Evolutionary conservation across 1,284 basidiomycete genomes (phyloP), one percentile per base, ranked within the genome.

Genomic region (Irpex rosettiformis): DNA sequence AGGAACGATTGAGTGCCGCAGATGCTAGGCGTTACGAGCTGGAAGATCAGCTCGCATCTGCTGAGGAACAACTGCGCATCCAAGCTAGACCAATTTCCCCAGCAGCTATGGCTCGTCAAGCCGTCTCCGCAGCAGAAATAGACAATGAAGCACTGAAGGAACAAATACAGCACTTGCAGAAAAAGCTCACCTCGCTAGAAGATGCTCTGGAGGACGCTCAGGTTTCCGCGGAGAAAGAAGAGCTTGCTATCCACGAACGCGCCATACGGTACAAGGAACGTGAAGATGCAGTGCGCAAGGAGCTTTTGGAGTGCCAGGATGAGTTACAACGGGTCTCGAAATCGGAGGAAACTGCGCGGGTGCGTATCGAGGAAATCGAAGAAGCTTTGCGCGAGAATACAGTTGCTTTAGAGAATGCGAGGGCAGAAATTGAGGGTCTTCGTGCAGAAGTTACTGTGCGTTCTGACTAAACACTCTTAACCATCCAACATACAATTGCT

Each of bases 81-180:
- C 70, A 77, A 64, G 61, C 66, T 61, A 61, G 66, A 25, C 77
- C 77, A 5, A 69, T 69, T 8, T 80, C 79, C 5, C 76, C 80
- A 3, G 63, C 67, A 1, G 69, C 74, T 1, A 64, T 67, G 6
- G 72, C 73, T 22, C 76, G 77, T 8, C 76, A 78, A 54, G 74
- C 80, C 6, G 70, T 78, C 10, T 82, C 84, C 2, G 84, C 94
- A 0, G 84, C 88, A 1, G 86, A 94, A 68, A 98, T 98, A 67
- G 95, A 98, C 74, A 96, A 96, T 67, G 94, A 98, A 72, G 88
- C 86, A 24, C 81, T 97, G 28, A 86, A 84, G 18, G 94, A 96
- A 43, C 94, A 98, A 70, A 80, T 94, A 25, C 82, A 85, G 56
- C 93, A 98, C 71, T 78, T 96, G 29, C 89, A 93, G 69, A 84